Conservation (phyloP, 371 early-diverging fungal species). For the Mortierella sp. region DNA sequence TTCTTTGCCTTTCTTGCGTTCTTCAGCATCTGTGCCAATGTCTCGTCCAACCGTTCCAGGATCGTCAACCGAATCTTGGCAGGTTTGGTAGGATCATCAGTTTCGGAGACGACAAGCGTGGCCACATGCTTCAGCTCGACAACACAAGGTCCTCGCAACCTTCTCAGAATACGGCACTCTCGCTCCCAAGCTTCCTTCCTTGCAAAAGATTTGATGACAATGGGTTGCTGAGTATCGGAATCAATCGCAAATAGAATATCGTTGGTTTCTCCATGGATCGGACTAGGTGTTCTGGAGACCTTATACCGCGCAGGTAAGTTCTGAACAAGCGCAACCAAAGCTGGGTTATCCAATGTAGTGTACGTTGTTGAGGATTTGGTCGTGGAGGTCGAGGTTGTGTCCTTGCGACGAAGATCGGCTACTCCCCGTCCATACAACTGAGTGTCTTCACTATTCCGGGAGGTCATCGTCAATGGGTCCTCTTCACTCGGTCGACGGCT, state of each 20-base stretch:
- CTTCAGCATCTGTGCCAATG: conserved; percentile 52
- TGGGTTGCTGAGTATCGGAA: conserved; percentile 50
- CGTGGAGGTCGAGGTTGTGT: conserved; percentile 51
- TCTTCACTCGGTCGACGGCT: conserved; percentile 16
- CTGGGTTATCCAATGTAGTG: conserved; percentile 45
- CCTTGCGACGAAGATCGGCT: conserved; percentile 29
- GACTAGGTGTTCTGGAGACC: conserved; percentile 32
- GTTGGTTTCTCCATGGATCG: conserved; percentile 44
- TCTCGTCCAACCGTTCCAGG: conserved; percentile 46
- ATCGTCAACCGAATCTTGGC: conserved; percentile 42
- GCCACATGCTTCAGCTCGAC: conserved; percentile 51
- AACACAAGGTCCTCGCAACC: conserved; percentile 41
- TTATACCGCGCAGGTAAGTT: conserved; percentile 46
- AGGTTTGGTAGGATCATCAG: conserved; percentile 44
- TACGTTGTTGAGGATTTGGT: conserved; percentile 47
- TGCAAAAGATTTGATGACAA: conserved; percentile 47
- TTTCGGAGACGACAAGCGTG: conserved; percentile 40
- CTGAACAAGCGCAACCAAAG: conserved; percentile 27
- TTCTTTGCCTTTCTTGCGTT: conserved; percentile 52
- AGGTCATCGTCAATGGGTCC: conserved; percentile 1
- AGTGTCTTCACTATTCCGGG: conserved; percentile 1
- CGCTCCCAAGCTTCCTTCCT: conserved; percentile 51
- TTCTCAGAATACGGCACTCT: conserved; percentile 38
- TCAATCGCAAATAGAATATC: conserved; percentile 50
- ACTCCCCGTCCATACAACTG: neutral